phyloP scores from a whole-genome alignment of 2,329 filamentous ascomycete genomes.

The Amauroascus verrucosus region DNA sequence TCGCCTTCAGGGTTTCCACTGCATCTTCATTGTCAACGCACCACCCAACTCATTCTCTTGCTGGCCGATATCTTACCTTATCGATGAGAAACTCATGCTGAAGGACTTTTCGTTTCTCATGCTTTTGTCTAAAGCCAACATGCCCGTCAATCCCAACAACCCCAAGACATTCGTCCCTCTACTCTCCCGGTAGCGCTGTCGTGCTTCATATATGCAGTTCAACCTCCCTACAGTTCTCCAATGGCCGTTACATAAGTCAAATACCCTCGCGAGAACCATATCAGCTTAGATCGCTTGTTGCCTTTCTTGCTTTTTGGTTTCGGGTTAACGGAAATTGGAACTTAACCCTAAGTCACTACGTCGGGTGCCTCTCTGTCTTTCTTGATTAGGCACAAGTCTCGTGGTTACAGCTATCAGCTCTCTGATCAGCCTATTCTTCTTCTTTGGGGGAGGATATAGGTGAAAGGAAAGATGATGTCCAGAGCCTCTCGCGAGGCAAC shows the following conservation, averaged over 20 bases:
- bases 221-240: conserved; percentile 74
- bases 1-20: neutral
- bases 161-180: neutral
- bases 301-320: conserved; percentile 24
- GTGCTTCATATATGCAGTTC: conserved; percentile 25
- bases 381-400: conserved; percentile 55
- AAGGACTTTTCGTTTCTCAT: neutral
- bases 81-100: neutral
- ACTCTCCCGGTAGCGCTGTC: neutral
- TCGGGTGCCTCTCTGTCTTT: conserved; percentile 39
- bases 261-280: conserved; percentile 43
- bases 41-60: neutral
- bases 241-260: conserved; percentile 52
- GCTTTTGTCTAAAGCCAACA: conserved; percentile 5
- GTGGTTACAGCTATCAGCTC: conserved; percentile 59
- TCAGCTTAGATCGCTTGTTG: conserved; percentile 45
- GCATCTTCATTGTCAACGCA: no score
- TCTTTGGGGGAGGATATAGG: conserved; percentile 21
- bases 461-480: conserved; percentile 35
- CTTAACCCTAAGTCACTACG: conserved; percentile 87
- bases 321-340: conserved; percentile 62
- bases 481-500: conserved; percentile 31
- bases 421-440: conserved; percentile 51
- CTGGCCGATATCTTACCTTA: neutral
- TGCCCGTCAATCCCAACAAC: neutral